Conservation (phyloP, 1,139 yeast species). For the Pichia sp. region DNA sequence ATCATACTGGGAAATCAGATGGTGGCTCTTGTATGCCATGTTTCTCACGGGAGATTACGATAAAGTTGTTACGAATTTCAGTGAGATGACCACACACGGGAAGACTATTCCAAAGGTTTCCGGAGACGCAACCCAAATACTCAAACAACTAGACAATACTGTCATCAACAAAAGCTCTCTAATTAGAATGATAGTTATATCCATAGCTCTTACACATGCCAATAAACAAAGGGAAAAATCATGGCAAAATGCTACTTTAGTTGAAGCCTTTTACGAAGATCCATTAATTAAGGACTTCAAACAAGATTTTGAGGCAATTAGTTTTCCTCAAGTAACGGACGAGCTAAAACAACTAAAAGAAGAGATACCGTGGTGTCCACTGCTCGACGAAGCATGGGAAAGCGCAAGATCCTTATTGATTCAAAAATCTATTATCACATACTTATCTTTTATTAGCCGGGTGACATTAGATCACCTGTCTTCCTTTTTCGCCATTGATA, state of each 20-base stretch:
- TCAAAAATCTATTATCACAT: slow-evolving; percentile 21
- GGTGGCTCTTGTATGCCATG: slow-evolving; percentile 14
- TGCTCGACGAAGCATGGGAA: slow-evolving; percentile 1
- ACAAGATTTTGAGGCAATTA: background rate
- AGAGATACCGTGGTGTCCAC: slow-evolving; percentile 7
- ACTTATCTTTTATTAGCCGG: slow-evolving; percentile 22
- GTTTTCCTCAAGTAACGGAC: background rate
- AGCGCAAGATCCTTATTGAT: background rate
- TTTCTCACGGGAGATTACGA: slow-evolving; percentile 15
- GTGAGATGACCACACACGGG: background rate
- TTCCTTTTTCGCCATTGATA: slow-evolving; percentile 17
- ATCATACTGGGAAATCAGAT: slow-evolving; percentile 16
- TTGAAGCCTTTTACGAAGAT: slow-evolving; percentile 11
- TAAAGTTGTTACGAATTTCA: slow-evolving; percentile 4
- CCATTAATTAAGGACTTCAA: background rate
- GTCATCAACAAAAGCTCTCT: slow-evolving; percentile 10
- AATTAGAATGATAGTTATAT: slow-evolving; percentile 3
- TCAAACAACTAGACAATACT: background rate
- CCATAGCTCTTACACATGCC: slow-evolving; percentile 1
- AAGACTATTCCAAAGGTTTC: background rate
- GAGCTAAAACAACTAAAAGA: background rate
- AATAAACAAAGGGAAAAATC: background rate
- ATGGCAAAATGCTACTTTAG: background rate
- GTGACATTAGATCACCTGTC: slow-evolving; percentile 22
- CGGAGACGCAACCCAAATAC: slow-evolving; percentile 4